Evolutionary conservation across 2,329 filamentous ascomycete species (phyloP), one percentile per base, ranked within the genome.

Genomic region (Microdochium paspali): DNA sequence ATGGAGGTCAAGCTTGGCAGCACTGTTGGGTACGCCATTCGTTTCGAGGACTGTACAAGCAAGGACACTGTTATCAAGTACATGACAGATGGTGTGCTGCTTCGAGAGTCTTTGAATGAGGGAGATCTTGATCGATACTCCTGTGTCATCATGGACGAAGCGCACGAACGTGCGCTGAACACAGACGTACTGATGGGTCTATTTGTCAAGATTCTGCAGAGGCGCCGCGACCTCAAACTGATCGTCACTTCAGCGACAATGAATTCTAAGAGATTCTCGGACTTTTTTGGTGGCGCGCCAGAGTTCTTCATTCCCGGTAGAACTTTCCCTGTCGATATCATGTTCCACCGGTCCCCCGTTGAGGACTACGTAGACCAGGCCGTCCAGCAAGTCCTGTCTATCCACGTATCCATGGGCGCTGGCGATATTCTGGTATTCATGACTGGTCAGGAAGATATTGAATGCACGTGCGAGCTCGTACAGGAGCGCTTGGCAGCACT

Each of bases 91-190:
- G 93, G 93, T 71, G 88, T 98, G 21, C 71, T 98, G 42, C 77
- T 98, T 26, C 80, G 93, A 69, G 94, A 98, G 61, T 96, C 90
- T 5, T 74, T 98, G 10, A 90, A 90, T 50, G 91, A 97, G 64
- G 81, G 85, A 6, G 91, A 98, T 63, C 74, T 98, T 43, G 93
- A 97, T 65, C 87, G 88, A 54, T 98, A 98, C 63, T 95, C 91
- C 13, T 96, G 90, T 63, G 90, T 98, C 58, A 98, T 98, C 66
- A 98, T 98, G 93, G 93, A 98, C 62, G 93, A 98, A 70, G 94
- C 93, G 4, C 93, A 98, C 75, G 93, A 98, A 66, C 80, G 93
- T 64, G 91, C 93, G 1, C 70, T 98, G 45, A 97, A 98, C 61
- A 98, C 93, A 0, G 93, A 98, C 64, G 91, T 98, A 18, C 71